Percentiles rank a stretch among this genome's conserved stretches.
Conservation (phyloP, 495 filamentous ascomycete species). For the Neurospora sp. region DNA sequence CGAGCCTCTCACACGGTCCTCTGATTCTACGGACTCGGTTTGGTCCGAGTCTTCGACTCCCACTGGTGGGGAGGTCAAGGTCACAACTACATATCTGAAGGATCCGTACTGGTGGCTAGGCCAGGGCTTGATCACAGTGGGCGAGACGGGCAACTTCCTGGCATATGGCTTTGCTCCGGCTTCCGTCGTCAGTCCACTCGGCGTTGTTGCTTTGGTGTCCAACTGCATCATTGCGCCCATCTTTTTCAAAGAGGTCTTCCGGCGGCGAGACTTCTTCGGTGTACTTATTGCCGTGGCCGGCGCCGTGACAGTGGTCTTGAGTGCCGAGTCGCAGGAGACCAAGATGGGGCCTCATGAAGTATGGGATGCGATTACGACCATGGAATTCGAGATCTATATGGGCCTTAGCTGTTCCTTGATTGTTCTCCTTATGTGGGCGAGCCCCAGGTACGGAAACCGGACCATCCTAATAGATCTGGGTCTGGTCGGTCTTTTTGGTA, state of each 20-base stretch:
- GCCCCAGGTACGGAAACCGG: conserved; percentile 65
- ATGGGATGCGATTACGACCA: conserved; percentile 76
- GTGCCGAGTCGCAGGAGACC: conserved; percentile 79
- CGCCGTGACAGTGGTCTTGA: conserved; percentile 87
- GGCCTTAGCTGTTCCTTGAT: conserved; percentile 67
- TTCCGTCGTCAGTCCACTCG: conserved; percentile 92
- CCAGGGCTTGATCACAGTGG: conserved; percentile 82
- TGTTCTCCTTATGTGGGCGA: conserved; percentile 65
- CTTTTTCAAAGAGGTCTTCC: conserved; percentile 82
- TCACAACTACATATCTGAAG: conserved; percentile 53
- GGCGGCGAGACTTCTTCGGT: conserved; percentile 76
- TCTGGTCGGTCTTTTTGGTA: conserved; percentile 86
- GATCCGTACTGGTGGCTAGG: conserved; percentile 96
- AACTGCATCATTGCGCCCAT: conserved; percentile 95
- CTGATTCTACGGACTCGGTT: conserved; percentile 32
- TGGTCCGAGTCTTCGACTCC: conserved; percentile 26
- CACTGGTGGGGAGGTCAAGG: conserved; percentile 22
- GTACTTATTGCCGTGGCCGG: conserved; percentile 76
- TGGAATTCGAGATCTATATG: conserved; percentile 87
- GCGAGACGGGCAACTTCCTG: conserved; percentile 91
- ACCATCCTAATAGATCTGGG: conserved; percentile 92
- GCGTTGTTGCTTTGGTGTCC: conserved; percentile 87
- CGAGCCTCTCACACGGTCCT: conserved; percentile 39
- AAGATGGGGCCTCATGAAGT: conserved; percentile 88
- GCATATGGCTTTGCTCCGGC: conserved; percentile 98